Percentiles rank a stretch among this genome's conserved stretches.
Evolutionary conservation across 108 stramenopile genomes (phyloP).

Genomic region (Skeletonema menzelii): DNA sequence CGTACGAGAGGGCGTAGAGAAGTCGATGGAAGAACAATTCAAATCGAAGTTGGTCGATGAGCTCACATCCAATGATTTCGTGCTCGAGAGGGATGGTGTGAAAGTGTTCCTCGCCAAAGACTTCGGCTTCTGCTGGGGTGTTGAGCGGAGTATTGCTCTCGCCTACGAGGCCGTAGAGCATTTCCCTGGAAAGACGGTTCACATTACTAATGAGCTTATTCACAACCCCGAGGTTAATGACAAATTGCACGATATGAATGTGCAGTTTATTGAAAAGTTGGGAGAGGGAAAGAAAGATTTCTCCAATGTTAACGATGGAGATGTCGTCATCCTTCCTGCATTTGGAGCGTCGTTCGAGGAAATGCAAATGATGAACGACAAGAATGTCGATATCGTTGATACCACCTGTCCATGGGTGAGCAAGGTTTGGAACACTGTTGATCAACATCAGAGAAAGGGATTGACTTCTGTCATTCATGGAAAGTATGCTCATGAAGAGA

Average conservation of each 20-base stretch:
- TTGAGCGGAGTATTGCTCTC: constrained; percentile 91
- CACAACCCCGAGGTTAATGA: constrained; percentile 98
- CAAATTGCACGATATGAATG: constrained; percentile 83
- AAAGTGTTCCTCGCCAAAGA: constrained; percentile 82
- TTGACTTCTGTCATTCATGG: constrained; percentile 94
- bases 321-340: constrained; percentile 96
- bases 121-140: constrained; percentile 92
- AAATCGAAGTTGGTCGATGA: constrained; percentile 72
- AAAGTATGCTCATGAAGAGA: constrained; percentile 96
- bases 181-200: constrained; percentile 83
- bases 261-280: constrained; percentile 87
- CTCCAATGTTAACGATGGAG: constrained; percentile 72
- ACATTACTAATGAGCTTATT: constrained; percentile 97
- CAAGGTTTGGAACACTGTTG: constrained; percentile 98
- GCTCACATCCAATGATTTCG: constrained; percentile 65
- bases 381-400: constrained; percentile 94
- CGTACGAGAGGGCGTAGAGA: constrained; percentile 73
- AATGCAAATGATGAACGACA: constrained; percentile 80
- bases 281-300: constrained; percentile 82
- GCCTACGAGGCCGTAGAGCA: constrained; percentile 92
- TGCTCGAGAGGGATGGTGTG: constrained; percentile 78
- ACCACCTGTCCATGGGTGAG: constrained; percentile 98
- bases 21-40: constrained; percentile 76
- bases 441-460: constrained; percentile 85
- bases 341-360: constrained; percentile 96